Conservation (phyloP, 2,329 filamentous ascomycete species). For the Emydomyces testavorans region DNA sequence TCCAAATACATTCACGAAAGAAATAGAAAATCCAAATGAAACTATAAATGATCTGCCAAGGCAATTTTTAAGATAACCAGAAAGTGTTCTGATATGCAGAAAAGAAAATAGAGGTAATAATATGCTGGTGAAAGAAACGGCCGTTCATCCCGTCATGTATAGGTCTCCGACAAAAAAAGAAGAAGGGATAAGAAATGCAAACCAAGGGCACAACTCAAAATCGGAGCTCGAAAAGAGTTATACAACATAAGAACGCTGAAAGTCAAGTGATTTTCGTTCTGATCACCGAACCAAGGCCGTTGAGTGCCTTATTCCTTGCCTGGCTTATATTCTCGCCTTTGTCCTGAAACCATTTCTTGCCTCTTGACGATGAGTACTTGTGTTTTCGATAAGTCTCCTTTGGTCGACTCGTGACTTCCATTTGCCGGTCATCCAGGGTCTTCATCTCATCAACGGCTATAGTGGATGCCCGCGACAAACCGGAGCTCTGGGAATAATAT, state of each 20-base stretch:
- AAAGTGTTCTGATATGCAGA: no score
- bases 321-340: conserved; percentile 15
- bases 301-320: conserved; percentile 15
- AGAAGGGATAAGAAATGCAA: not conserved
- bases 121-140: no score
- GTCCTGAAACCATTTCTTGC: conserved; percentile 16
- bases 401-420: not conserved
- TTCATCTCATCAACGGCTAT: not conserved
- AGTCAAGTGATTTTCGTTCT: conserved; percentile 1
- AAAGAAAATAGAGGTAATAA: no score
- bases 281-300: conserved; percentile 16
- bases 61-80: no score
- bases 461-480: not conserved
- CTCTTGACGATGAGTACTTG: conserved; percentile 12
- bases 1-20: no score
- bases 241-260: not conserved
- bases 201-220: no score
- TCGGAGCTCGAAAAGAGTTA: no score
- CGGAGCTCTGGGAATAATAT: not conserved
- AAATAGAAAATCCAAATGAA: no score
- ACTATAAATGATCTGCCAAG: no score
- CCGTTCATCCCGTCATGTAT: no score
- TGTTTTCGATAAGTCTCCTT: not conserved
- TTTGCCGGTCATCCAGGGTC: not conserved
- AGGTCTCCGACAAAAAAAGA: no score